Evolutionary conservation across 1,284 basidiomycete genomes (phyloP).

Genomic region (Amylostereum areolatum): DNA sequence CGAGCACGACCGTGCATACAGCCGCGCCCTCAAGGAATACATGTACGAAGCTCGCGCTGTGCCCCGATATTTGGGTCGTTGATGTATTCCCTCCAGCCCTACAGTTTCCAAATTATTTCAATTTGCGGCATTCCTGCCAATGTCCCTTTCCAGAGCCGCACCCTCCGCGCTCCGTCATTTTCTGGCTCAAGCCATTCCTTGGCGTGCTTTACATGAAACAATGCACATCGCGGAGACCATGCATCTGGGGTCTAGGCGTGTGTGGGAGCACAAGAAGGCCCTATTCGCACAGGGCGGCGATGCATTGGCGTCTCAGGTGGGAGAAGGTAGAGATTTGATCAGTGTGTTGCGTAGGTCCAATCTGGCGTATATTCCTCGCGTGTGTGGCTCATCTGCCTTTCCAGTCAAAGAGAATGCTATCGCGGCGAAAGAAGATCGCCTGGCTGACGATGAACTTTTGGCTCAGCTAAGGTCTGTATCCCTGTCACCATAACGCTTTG

Average conservation of each 20-base stretch:
- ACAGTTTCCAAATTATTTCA: too few species aligned
- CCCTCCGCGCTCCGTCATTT: constrained; percentile 28
- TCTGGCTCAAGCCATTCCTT: constrained; percentile 29
- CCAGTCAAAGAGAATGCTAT: not conserved
- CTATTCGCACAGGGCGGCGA: not conserved
- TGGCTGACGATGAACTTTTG: not conserved
- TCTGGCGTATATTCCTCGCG: too few species aligned
- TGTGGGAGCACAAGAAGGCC: not conserved
- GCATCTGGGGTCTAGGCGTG: constrained; percentile 11
- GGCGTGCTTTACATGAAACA: constrained; percentile 24
- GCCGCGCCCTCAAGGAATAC: not conserved
- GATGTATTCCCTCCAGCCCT: too few species aligned
- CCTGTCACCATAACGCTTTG: not conserved
- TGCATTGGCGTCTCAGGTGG: not conserved
- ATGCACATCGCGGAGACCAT: constrained; percentile 33
- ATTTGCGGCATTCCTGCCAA: too few species aligned
- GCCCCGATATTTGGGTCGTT: too few species aligned
- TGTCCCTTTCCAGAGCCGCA: too few species aligned
- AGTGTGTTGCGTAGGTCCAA: not conserved
- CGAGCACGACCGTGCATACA: not conserved
- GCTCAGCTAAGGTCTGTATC: not conserved
- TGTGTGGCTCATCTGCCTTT: not conserved
- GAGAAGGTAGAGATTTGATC: not conserved
- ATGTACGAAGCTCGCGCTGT: not conserved
- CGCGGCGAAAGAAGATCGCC: not conserved